Evolutionary conservation across 2,329 filamentous ascomycete species (phyloP), one percentile per base, ranked within the genome.

Genomic region (Paraphaeosphaeria minitans): DNA sequence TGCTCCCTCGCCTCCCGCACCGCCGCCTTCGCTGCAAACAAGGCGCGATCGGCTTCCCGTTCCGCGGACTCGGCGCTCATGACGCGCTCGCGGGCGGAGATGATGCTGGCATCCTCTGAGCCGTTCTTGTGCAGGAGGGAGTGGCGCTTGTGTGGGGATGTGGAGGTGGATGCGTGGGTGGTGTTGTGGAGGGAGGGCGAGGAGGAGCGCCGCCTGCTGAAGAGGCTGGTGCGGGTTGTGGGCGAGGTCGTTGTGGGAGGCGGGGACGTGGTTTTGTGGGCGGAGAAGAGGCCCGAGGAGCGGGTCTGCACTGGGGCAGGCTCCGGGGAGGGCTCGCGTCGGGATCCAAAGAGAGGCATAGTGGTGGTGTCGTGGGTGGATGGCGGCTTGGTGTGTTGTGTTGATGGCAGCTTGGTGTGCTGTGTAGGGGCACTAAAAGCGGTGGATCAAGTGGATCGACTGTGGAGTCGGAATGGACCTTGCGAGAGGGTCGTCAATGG

Each of bases 1-100:
- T 90, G 83, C 47, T 87, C 87, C 33, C 84, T 79, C 0, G 89
- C 88, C 63, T 89, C 85, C 27, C 83, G 81, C 0, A 89, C 88
- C 1, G 84, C 83, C 33, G 80, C 68, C 54, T 84, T 80, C 0
- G 88, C 87, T 9, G 84, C 81, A 10, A 83, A 79, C 14, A 90
- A 75, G 0, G 88, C 89, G 2, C 83, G 80, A 65, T 90, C 88
- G 0, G 88, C 89, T 19, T 90, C 86, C 7, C 79, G 76, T 77
- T 91, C 88, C 0, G 87, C 86, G 0, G 77, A 71, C 77, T 91
- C 88, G 29, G 89, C 89, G 47, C 78, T 76, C 65, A 86, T 78
- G 21, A 91, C 84, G 35, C 84, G 83, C 75, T 90, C 84, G 4
- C 85, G 80, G 0, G 88, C 88, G 22, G 83, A 80, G 1, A 83